Percentiles rank a stretch among this genome's conserved stretches.
phyloP scores from a whole-genome alignment of 169 alveolate species.

The Eimeria brunetti region DNA sequence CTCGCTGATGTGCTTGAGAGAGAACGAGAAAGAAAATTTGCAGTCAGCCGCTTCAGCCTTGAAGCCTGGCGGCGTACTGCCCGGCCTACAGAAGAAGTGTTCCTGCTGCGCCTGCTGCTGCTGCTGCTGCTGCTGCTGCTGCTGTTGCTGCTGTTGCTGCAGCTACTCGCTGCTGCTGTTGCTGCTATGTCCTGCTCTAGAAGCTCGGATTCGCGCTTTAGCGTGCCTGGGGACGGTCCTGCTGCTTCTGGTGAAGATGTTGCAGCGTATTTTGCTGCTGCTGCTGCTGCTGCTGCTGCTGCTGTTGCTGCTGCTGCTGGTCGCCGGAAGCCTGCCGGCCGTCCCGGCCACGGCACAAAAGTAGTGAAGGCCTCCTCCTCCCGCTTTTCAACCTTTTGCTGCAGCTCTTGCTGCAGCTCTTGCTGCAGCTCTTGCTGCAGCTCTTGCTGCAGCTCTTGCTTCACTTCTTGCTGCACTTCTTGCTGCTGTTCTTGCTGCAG shows the following conservation, averaged over 20 bases:
- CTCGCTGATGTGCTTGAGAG: not conserved
- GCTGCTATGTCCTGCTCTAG: not conserved
- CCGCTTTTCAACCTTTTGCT: constrained; percentile 11
- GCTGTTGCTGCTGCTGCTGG: not conserved
- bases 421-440: not conserved
- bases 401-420: not conserved
- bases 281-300: not conserved
- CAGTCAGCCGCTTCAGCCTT: constrained; percentile 41
- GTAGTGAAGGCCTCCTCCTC: constrained; percentile 2
- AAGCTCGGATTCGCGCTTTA: not conserved
- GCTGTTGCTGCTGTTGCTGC: constrained; percentile 48
- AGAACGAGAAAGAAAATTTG: constrained; percentile 5
- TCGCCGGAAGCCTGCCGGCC: not conserved
- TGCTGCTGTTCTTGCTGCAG: not conserved
- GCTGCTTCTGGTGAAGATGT: constrained; percentile 3
- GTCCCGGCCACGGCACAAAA: constrained; percentile 61
- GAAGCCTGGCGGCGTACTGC: constrained; percentile 63
- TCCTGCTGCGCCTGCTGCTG: constrained; percentile 17
- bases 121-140: constrained; percentile 56
- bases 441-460: not conserved
- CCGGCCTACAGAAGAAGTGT: constrained; percentile 36
- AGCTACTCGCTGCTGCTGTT: constrained; percentile 26
- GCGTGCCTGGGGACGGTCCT: not conserved
- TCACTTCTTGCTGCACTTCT: not conserved
- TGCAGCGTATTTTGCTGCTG: not conserved